phyloP scores from a whole-genome alignment of 176 grass and related monocot genomes.

The Carex parvula region DNA sequence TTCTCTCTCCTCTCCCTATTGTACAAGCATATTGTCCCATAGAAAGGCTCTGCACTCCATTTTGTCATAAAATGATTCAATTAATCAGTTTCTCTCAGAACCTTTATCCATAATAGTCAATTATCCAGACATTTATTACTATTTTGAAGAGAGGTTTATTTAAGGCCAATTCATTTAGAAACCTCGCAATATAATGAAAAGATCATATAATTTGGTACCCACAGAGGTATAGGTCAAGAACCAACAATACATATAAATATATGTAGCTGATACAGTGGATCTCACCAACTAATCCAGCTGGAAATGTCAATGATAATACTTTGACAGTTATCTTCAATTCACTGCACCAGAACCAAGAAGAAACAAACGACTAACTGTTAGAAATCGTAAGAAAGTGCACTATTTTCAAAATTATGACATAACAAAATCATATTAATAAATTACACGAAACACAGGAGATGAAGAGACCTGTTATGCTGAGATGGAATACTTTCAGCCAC shows the following conservation, averaged over 20 bases:
- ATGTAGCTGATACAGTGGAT: neutral
- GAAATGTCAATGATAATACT: conserved; percentile 93
- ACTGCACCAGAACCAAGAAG: conserved; percentile 48
- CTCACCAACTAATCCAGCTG: conserved; percentile 95
- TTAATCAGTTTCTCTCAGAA: neutral
- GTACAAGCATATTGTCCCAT: conserved; percentile 97
- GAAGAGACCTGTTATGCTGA: conserved; percentile 69
- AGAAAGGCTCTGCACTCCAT: conserved; percentile 65
- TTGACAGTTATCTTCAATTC: conserved; percentile 96
- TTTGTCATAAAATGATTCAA: conserved; percentile 17
- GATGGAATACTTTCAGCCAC: conserved; percentile 66
- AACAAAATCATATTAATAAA: neutral
- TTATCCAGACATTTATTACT: neutral
- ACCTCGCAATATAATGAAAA: neutral
- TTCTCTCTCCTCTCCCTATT: conserved; percentile 96
- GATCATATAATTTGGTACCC: neutral
- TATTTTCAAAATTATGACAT: neutral
- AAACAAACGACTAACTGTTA: conserved; percentile 23
- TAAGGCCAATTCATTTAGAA: neutral
- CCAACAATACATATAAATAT: conserved; percentile 4
- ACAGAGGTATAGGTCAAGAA: neutral
- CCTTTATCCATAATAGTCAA: neutral
- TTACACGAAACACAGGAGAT: conserved; percentile 1
- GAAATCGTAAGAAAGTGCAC: conserved; percentile 3
- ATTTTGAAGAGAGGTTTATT: neutral